Evolutionary conservation across 352 stramenopile species (phyloP), one percentile per base, ranked within the genome.

Genomic region (Globisporangium cylindrosporum): DNA sequence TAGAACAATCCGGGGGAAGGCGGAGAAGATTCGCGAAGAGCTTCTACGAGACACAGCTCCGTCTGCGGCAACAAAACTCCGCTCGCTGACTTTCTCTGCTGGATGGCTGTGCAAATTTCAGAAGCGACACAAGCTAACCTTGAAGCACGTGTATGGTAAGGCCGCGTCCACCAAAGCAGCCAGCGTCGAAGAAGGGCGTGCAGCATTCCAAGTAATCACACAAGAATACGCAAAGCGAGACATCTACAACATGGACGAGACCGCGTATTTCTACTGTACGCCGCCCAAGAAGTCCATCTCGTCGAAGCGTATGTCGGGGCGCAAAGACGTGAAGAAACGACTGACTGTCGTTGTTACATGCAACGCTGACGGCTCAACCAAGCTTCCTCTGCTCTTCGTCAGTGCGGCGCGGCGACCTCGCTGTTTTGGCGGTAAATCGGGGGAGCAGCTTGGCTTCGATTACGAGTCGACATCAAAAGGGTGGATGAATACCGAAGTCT

Each of bases 31-130:
- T 6, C 36, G 22, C 38, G 38, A 64, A 20, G 12, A 55, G 5
- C 51, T 29, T 5, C 18, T 22, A 3, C 41, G 0, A 3, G 32
- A 36, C 36, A 9, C 36, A 48, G 10, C 9, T 18, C 41, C 14
- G 3, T 49, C 34, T 9, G 5, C 36, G 18, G n/a, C 2, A 25
- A 24, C 9, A 14, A 24, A 22, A 1, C 46, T 66, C 4, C 9
- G 1, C 25, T 18, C 18, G 15, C 53, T 66, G 43, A 46, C 25
- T 8, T 94, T 68, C 67, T 93, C 59, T 9, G 66, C 67, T 0
- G 69, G 64, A 14, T 71, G 59, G 62, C 34, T 73, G 22, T 63
- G 62, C 51, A 67, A 67, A 3, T 69, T 73, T 49, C 59, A 69
- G 38, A 51, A 9, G 14, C 59, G 66, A 1, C 59, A 74, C 54